These are phyloP conservation scores for Annona cherimola DNA, from an alignment of 164 flowering plant genomes.

Conservation along the genomic window DNA sequence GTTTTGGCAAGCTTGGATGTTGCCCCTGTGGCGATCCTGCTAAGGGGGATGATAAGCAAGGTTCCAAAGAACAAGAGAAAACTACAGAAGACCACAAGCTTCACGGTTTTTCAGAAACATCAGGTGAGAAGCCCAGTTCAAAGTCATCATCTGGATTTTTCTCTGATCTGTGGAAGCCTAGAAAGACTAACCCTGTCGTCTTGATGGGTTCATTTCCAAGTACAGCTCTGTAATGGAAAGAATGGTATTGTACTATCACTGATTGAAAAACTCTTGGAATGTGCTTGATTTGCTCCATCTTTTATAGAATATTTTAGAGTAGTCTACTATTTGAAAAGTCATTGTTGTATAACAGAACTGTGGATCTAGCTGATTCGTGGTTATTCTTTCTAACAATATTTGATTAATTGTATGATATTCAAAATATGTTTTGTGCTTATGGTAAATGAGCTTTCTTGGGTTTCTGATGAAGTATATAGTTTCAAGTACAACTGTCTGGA, in stretches of 20 bases:
- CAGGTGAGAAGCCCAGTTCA: slow-evolving; percentile 21
- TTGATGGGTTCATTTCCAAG: slow-evolving; percentile 83
- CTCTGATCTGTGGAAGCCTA: slow-evolving; percentile 37
- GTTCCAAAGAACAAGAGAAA: slow-evolving; percentile 4
- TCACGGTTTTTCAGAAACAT: slow-evolving; percentile 20
- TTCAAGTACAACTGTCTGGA: no score
- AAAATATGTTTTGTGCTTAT: no score
- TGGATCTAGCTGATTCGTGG: background rate
- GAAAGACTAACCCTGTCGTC: slow-evolving; percentile 43
- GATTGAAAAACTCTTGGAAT: background rate
- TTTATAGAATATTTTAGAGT: background rate
- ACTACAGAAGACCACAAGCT: slow-evolving; percentile 1
- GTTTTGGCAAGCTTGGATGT: slow-evolving; percentile 46
- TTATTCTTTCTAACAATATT: background rate
- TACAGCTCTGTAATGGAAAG: slow-evolving; percentile 25
- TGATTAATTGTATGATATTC: background rate
- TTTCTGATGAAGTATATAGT: no score
- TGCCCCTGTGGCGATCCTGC: slow-evolving; percentile 60
- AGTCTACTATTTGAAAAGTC: background rate
- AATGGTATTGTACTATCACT: background rate
- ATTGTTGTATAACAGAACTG: background rate
- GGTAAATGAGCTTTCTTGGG: no score
- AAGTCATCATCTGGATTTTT: slow-evolving; percentile 39
- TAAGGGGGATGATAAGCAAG: slow-evolving; percentile 11
- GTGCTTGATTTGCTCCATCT: background rate